Base-by-base conservation (phyloP, 1,139 yeast species). In the Suhomyces bokatorum region DNA sequence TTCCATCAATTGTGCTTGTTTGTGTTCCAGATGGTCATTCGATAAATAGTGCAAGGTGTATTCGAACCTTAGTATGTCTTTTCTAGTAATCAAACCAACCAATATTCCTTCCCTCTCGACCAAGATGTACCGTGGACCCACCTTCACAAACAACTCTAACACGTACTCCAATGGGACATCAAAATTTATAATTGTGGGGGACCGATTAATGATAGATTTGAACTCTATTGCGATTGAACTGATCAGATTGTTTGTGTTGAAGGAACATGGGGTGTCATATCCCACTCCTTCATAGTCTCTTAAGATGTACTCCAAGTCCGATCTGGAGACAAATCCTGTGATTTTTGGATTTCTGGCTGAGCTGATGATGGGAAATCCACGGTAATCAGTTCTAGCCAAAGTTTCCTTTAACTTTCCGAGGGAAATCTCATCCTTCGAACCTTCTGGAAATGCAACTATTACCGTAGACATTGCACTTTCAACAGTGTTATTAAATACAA, bases 51-150 rank as follows among this genome's bases (percentile, higher is more conserved):
- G 72, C 6, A 53, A 46, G 3, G 75, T 64, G 48, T 67, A 61
- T 46, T 77, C 82, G 54, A 76, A 84, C 45, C 85, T 68, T 45
- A 86, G 63, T 20, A 86, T 66, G 52, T 85, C 95, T 55, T 86
- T 86, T 42, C 87, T 69, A 0, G 89, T 83, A 11, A 87, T 66
- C 12, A 83, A 57, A 0, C 95, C 95, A 3, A 71, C 75, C 17
- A 86, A 62, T 3, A 50, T 43, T 1, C 85, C 87, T 33, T 77
- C 70, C 16, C 59, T 57, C 44, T 83, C 86, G 0, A 90, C 84
- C 39, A 87, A 70, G 1, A 93, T 75, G 32, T 83, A 77, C 32
- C 89, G 71, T 4, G 97, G 96, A 0, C 98, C 97, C 32, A 90
- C 62, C 52, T 86, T 84, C 47, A 81, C 78, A 62, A 93, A 93